Percentiles rank a stretch among this genome's conserved stretches.
Conservation (phyloP, 805 yeast genomes). For the Cyberlindnera suaveolens region DNA sequence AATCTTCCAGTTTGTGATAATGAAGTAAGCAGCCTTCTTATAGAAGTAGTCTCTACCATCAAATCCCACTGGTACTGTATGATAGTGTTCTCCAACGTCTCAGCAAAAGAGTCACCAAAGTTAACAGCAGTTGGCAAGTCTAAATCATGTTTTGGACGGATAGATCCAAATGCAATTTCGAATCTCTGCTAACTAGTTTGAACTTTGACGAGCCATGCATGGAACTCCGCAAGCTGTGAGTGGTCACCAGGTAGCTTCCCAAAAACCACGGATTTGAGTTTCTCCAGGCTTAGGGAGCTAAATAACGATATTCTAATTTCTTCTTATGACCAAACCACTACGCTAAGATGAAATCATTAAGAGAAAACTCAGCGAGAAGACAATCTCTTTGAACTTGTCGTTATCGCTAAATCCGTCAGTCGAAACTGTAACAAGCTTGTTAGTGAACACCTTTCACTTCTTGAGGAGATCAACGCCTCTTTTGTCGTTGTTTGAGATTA, state of each 20-base stretch:
- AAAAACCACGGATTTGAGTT: constrained; percentile 31
- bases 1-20: constrained; percentile 39
- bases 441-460: constrained; percentile 21
- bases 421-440: constrained; percentile 23
- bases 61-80: constrained; percentile 41
- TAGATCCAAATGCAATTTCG: constrained; percentile 24
- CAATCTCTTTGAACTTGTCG: neutral
- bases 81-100: constrained; percentile 42
- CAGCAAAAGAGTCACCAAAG: constrained; percentile 38
- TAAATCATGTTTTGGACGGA: too few relatives aligned
- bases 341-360: constrained; percentile 7
- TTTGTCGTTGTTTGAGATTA: constrained; percentile 4
- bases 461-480: constrained; percentile 24
- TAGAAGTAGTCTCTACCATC: constrained; percentile 40
- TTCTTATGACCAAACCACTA: constrained; percentile 14
- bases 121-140: constrained; percentile 21
- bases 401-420: too few relatives aligned
- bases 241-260: constrained; percentile 26
- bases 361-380: constrained; percentile 1
- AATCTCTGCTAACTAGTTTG: constrained; percentile 30
- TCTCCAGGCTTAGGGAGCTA: constrained; percentile 24
- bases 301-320: constrained; percentile 17
- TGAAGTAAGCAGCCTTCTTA: constrained; percentile 37
- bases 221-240: constrained; percentile 12
- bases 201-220: constrained; percentile 31